phyloP scores from a whole-genome alignment of 768 basidiomycete species.

The Mrakia blollopis region DNA sequence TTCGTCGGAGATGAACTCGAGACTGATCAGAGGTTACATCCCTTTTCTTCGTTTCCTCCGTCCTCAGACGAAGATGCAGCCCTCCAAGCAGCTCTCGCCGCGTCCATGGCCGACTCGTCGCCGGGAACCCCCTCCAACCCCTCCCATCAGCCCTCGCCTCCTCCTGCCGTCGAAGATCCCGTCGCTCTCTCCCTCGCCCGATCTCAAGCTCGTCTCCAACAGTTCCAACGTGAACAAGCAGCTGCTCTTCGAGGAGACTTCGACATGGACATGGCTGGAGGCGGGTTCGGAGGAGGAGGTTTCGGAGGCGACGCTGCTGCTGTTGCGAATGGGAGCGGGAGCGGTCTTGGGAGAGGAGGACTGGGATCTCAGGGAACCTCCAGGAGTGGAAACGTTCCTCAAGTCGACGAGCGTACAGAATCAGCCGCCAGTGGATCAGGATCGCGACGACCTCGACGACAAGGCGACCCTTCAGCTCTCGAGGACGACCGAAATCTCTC shows the following conservation, averaged over 20 bases:
- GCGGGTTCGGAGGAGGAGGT: neutral
- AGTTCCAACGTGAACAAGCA: constrained; percentile 27
- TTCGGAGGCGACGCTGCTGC: constrained; percentile 11
- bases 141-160: neutral
- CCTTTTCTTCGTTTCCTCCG: neutral
- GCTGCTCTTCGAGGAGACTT: constrained; percentile 19
- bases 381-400: constrained; percentile 10
- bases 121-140: neutral
- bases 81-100: neutral
- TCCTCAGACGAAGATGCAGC: constrained; percentile 8
- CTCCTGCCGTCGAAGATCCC: neutral
- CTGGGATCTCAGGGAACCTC: neutral
- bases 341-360: neutral
- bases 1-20: neutral
- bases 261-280: neutral
- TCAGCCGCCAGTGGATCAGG: neutral
- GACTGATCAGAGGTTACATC: neutral
- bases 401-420: neutral
- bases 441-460: constrained; percentile 6
- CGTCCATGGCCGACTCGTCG: neutral
- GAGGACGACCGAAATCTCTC: constrained; percentile 1
- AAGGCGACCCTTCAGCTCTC: constrained; percentile 16
- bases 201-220: constrained; percentile 11
- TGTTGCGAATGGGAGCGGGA: neutral
- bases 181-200: constrained; percentile 21